These are phyloP conservation scores for Agastache rugosa DNA, from an alignment of 257 asterid genomes.

Conservation along the genomic window DNA sequence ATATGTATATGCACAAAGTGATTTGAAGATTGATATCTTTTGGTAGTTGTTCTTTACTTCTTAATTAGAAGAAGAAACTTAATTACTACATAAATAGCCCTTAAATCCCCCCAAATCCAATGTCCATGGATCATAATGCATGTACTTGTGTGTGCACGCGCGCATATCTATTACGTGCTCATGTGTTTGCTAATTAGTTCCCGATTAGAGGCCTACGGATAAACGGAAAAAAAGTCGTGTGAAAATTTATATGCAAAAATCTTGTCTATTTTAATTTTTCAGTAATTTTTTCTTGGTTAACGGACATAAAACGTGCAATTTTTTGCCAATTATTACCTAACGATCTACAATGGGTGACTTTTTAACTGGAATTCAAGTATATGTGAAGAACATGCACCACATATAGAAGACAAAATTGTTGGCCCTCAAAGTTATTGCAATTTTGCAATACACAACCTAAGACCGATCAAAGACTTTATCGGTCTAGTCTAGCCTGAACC, in stretches of 20 bases:
- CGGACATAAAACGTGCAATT: background rate
- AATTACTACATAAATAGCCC: background rate
- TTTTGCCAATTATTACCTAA: too few species aligned
- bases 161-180: background rate
- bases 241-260: background rate
- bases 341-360: background rate
- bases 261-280: background rate
- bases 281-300: background rate
- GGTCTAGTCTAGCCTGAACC: background rate
- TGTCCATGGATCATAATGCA: background rate
- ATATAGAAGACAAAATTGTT: too few species aligned
- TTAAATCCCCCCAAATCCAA: background rate
- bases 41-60: background rate
- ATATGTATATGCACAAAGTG: too few species aligned
- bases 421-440: background rate
- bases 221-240: background rate
- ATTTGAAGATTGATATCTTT: background rate
- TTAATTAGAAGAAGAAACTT: background rate
- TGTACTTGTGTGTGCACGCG: background rate
- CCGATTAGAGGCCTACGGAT: background rate
- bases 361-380: too few species aligned
- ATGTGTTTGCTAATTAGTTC: background rate
- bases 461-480: background rate
- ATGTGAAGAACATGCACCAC: too few species aligned
- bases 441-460: background rate